Evolutionary conservation across 2,329 filamentous ascomycete genomes (phyloP).

Genomic region (Colletotrichum kahawae): DNA sequence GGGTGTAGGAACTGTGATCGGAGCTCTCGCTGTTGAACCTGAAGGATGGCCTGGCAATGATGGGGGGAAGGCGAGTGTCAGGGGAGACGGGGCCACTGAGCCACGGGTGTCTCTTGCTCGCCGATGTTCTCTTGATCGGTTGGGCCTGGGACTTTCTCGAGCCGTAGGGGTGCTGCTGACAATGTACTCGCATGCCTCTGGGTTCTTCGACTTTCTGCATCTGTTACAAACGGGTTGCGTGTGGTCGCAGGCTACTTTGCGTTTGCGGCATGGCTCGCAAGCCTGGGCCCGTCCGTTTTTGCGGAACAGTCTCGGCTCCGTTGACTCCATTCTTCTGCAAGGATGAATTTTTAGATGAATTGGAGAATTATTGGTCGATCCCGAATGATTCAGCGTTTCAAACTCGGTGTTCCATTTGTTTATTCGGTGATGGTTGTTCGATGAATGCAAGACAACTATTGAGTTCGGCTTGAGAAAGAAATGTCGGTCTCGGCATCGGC

Average conservation of each 20-base stretch:
- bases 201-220: conserved; percentile 39
- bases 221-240: conserved; percentile 42
- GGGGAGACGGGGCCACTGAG: background rate
- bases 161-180: conserved; percentile 17
- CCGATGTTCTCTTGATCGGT: background rate
- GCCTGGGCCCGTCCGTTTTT: conserved; percentile 23
- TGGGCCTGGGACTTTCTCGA: background rate
- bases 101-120: background rate
- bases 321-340: background rate
- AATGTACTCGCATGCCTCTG: conserved; percentile 40
- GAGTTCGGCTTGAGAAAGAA: background rate
- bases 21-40: background rate
- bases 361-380: background rate
- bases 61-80: background rate
- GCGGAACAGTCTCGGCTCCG: conserved; percentile 6
- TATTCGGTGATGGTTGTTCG: background rate
- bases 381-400: background rate
- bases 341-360: background rate
- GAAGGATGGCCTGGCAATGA: background rate
- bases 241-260: conserved; percentile 50
- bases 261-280: conserved; percentile 42
- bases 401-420: background rate
- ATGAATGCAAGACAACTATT: background rate
- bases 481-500: background rate
- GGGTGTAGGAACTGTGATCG: background rate